Conservation (phyloP, 495 filamentous ascomycete genomes). For the Arthonia radiata region DNA sequence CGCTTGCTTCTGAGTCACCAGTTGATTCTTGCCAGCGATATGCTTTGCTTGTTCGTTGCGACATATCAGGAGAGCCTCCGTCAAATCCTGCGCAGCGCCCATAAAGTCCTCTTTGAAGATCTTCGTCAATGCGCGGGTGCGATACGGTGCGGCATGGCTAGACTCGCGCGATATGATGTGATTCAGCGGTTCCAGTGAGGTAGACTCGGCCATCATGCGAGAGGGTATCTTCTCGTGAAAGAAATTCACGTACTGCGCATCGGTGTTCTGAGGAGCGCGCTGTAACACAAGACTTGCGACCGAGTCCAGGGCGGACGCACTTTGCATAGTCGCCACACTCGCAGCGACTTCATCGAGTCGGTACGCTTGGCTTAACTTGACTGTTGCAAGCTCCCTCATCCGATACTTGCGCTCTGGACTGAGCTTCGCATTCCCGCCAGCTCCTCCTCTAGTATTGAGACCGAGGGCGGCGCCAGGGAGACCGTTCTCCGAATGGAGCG, state of each 20-base stretch:
- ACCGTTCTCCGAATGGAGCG: slow-evolving; percentile 27
- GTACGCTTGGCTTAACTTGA: slow-evolving; percentile 51
- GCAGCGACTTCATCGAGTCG: slow-evolving; percentile 57
- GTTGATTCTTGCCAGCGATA: slow-evolving; percentile 19
- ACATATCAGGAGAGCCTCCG: slow-evolving; percentile 32
- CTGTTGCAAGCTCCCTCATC: slow-evolving; percentile 52
- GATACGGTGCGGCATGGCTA: slow-evolving; percentile 34
- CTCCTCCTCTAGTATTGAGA: slow-evolving; percentile 30
- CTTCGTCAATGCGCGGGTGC: slow-evolving; percentile 46
- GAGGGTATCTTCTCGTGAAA: slow-evolving; percentile 74
- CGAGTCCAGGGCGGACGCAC: slow-evolving; percentile 50
- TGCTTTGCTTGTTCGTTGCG: slow-evolving; percentile 22
- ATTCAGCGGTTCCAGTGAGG: slow-evolving; percentile 35
- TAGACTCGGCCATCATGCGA: slow-evolving; percentile 48
- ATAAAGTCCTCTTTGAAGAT: slow-evolving; percentile 52
- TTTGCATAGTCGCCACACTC: slow-evolving; percentile 64
- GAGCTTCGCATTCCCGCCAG: slow-evolving; percentile 35
- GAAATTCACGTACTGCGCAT: slow-evolving; percentile 66
- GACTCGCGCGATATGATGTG: slow-evolving; percentile 37
- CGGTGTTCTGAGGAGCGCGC: slow-evolving; percentile 31
- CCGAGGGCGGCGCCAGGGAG: slow-evolving; percentile 29
- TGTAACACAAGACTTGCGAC: slow-evolving; percentile 50
- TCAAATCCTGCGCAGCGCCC: slow-evolving; percentile 41
- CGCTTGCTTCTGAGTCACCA: slow-evolving; percentile 19
- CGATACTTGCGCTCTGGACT: slow-evolving; percentile 47